Base-by-base conservation (phyloP, 1,139 yeast species). In the Trichomonascaceae sp. region DNA sequence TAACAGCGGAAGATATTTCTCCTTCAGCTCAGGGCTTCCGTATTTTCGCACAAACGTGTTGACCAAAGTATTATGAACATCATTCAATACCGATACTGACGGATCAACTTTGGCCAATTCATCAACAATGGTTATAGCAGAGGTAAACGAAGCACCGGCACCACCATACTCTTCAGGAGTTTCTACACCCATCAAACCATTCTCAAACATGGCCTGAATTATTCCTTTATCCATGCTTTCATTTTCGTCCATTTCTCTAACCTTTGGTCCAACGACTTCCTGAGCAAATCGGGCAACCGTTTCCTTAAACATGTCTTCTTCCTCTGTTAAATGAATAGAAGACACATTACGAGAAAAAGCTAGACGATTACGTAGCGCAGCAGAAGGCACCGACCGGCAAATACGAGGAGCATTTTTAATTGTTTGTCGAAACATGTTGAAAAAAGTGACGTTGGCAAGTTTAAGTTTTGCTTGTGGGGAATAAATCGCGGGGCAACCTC, bases 51-150 rank as follows among this genome's bases (percentile, higher is more conserved):
- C 63, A 50, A 73, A 65, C 17, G 77, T 74, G 63, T 71, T 72
- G 50, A 74, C 78, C 30, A 74, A 66, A 7, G 78, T 74, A 63
- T 74, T 74, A 63, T 74, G 78, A 30, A 74, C 78, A 57, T 74
- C 78, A 60, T 75, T 74, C 63, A 74, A 55, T 13, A 73, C 77
- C 10, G 74, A 65, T 6, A 74, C 75, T 6, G 74, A 66, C 3
- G 78, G 76, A 52, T 74, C 78, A 43, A 72, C 75, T 60, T 71
- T 72, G 55, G 78, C 77, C 36, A 74, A 68, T 60, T 74, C 78
- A 58, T 74, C 78, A 12, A 74, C 75, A 9, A 72, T 76, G 13
- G 74, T 60, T 53, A 74, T 73, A 12, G 78, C 78, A 6, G 76
- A 69, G 13, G 77, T 74, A 63, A 74, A 74, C 30, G 72, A 65